Percentiles rank a stretch among this genome's conserved stretches.
phyloP scores from a whole-genome alignment of 306 rosid genomes.

The Arachis stenosperma region DNA sequence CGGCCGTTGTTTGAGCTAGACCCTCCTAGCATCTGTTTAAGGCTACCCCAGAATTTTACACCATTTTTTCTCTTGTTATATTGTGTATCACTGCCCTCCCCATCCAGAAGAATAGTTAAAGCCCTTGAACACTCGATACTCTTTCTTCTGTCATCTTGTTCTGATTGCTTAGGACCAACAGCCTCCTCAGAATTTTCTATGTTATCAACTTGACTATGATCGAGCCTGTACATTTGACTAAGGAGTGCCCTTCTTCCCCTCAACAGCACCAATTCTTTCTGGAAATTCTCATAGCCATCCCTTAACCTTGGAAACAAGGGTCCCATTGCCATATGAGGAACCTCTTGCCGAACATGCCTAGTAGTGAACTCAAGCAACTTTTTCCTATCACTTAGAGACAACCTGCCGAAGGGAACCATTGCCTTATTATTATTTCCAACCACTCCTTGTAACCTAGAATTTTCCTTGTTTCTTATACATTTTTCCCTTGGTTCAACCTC shows the following conservation, averaged over 20 bases:
- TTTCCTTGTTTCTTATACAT: constrained; percentile 47
- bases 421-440: constrained; percentile 43
- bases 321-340: constrained; percentile 48
- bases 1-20: constrained; percentile 50
- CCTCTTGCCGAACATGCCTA: constrained; percentile 51
- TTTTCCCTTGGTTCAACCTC: constrained; percentile 59
- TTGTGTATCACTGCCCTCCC: constrained; percentile 38
- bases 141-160: constrained; percentile 47
- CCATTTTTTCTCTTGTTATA: constrained; percentile 46
- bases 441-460: constrained; percentile 51
- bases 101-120: constrained; percentile 27
- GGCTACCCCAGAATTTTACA: constrained; percentile 59
- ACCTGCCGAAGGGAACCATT: constrained; percentile 54
- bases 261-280: constrained; percentile 53
- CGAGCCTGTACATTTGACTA: constrained; percentile 48
- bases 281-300: constrained; percentile 48
- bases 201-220: constrained; percentile 40
- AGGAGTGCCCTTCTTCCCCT: constrained; percentile 59
- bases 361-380: constrained; percentile 61
- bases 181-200: constrained; percentile 45
- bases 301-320: constrained; percentile 66
- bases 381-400: constrained; percentile 69
- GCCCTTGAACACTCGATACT: constrained; percentile 48
- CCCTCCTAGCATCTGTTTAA: constrained; percentile 65
- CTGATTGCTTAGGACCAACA: constrained; percentile 48